These are phyloP conservation scores for Microascus cirrosus DNA, from an alignment of 2,329 filamentous ascomycete genomes.

Conservation along the genomic window DNA sequence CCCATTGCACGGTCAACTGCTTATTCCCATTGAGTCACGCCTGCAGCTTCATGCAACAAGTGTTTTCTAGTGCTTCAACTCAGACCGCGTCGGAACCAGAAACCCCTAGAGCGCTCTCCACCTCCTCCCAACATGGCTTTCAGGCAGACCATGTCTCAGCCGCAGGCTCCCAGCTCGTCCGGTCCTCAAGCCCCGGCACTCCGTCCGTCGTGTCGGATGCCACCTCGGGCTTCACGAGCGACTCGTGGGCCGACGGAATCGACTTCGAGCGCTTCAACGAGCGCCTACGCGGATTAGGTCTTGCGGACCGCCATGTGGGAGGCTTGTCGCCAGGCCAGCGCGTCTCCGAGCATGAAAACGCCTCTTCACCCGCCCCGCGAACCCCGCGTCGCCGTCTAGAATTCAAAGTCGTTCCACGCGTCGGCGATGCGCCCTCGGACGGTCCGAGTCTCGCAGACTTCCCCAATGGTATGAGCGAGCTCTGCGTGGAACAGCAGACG, in stretches of 20 bases:
- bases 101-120: background rate
- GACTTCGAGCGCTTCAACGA: conserved; percentile 29
- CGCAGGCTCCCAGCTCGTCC: conserved; percentile 1
- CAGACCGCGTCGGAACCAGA: background rate
- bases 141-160: conserved; percentile 3
- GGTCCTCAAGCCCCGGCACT: background rate
- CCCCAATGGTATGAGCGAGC: conserved; percentile 61
- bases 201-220: conserved; percentile 2
- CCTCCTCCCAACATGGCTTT: conserved; percentile 3
- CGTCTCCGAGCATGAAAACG: conserved; percentile 51
- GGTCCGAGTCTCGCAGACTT: conserved; percentile 44
- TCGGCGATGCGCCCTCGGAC: conserved; percentile 19
- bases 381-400: conserved; percentile 35
- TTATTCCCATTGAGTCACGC: background rate
- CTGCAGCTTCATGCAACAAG: conserved; percentile 6
- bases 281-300: conserved; percentile 41
- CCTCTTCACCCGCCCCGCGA: conserved; percentile 28
- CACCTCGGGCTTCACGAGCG: background rate
- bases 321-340: conserved; percentile 34
- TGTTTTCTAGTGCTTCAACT: conserved; percentile 1
- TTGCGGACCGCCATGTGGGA: conserved; percentile 15
- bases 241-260: conserved; percentile 1
- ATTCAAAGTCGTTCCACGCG: conserved; percentile 41
- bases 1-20: conserved; percentile 1
- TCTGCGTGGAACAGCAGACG: background rate